Percentiles rank a stretch among this genome's conserved stretches.
phyloP scores from a whole-genome alignment of 257 asterid genomes.

The Anisodus tanguticus region DNA sequence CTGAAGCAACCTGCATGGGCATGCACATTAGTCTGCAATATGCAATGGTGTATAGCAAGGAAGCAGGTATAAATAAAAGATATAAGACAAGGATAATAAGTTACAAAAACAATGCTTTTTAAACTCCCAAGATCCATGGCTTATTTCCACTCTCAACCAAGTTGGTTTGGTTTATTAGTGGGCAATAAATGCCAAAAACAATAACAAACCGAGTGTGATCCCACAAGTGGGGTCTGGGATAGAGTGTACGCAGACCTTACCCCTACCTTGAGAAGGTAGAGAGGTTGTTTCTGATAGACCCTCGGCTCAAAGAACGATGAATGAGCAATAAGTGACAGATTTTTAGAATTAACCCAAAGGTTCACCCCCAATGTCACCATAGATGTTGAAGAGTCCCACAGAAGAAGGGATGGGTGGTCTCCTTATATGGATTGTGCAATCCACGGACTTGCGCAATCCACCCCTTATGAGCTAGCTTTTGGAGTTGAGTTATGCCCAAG shows the following conservation, averaged over 20 bases:
- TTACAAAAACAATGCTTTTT: not conserved
- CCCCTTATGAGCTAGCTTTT: no score
- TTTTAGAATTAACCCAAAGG: not conserved
- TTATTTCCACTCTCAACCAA: not conserved
- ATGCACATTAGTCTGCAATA: no score
- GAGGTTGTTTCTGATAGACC: no score
- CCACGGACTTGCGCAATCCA: no score
- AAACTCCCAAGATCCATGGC: not conserved
- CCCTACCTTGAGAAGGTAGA: no score
- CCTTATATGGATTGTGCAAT: no score
- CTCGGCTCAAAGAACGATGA: no score
- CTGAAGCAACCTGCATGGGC: not conserved
- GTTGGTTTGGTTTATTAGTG: conserved; percentile 3
- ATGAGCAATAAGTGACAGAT: not conserved
- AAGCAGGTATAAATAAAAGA: not conserved
- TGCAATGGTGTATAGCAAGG: not conserved
- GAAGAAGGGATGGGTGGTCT: no score
- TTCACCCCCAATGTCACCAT: not conserved
- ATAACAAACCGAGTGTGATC: no score
- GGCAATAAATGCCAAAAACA: not conserved
- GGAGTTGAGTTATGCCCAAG: no score
- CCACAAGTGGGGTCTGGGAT: no score
- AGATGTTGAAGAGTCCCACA: not conserved
- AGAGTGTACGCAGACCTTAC: no score
- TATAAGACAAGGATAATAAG: not conserved